Percentiles rank a stretch among this genome's conserved stretches.
These are phyloP conservation scores for Leishmania mexicana DNA, from an alignment of 208 protist genomes.

Conservation along the genomic window DNA sequence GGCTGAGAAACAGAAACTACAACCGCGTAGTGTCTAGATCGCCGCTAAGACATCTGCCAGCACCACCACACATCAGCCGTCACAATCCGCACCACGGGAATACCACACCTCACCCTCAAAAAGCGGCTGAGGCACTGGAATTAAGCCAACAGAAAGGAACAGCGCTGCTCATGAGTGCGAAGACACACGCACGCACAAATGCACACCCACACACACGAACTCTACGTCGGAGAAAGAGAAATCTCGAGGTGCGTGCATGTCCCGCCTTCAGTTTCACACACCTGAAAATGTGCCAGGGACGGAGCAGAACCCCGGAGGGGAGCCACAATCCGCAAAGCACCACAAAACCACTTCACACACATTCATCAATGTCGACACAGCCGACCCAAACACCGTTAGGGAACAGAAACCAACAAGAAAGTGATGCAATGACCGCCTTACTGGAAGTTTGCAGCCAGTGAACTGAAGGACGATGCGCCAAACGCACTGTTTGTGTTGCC, in stretches of 20 bases:
- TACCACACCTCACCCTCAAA: background rate
- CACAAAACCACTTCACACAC: background rate
- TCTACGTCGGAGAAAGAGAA: too few species aligned
- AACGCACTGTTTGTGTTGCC: slow-evolving; percentile 25
- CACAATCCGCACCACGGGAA: background rate
- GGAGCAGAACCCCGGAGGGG: background rate
- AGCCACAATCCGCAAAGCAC: background rate
- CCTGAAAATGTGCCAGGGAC: background rate
- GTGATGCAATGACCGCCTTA: background rate
- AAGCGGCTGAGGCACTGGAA: background rate
- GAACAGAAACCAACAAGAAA: background rate
- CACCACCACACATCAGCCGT: background rate
- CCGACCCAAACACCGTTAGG: background rate
- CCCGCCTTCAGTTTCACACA: background rate
- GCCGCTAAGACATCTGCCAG: background rate
- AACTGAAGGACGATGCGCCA: slow-evolving; percentile 30
- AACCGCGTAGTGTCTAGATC: background rate
- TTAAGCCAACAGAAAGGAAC: background rate
- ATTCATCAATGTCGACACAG: background rate
- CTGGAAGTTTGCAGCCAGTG: slow-evolving; percentile 23
- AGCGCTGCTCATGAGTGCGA: background rate
- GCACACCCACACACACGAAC: background rate
- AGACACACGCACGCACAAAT: background rate
- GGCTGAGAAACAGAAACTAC: background rate
- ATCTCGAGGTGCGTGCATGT: background rate